A percentile compares a stretch with the other conserved stretches of the same genome.
These are phyloP conservation scores for Cordyceps militaris DNA, from an alignment of 2,329 filamentous ascomycete species.

Conservation along the genomic window DNA sequence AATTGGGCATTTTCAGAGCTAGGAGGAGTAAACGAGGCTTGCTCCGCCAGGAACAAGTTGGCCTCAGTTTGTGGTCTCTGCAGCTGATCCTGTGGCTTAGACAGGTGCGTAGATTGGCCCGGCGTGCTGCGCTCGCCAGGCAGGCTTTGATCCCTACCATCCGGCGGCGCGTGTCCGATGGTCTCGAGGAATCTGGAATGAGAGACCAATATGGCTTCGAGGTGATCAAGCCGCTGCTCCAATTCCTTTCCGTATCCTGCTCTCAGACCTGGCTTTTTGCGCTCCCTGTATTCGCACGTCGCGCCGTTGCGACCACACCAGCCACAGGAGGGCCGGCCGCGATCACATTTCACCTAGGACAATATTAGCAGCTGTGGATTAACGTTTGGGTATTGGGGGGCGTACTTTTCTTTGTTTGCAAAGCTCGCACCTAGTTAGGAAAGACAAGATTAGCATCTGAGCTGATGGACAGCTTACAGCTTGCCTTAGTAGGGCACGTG, in stretches of 20 bases:
- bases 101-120: slow-evolving; percentile 38
- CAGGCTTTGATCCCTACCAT: slow-evolving; percentile 33
- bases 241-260: slow-evolving; percentile 67
- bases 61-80: slow-evolving; percentile 51
- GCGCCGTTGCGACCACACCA: slow-evolving; percentile 61
- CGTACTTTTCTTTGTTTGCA: slow-evolving; percentile 74
- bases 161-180: slow-evolving; percentile 36
- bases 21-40: slow-evolving; percentile 40
- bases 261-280: slow-evolving; percentile 58
- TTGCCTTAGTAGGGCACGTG: too few species aligned
- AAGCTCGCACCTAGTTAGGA: slow-evolving; percentile 56
- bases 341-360: slow-evolving; percentile 64
- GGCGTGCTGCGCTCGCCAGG: slow-evolving; percentile 52
- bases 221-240: slow-evolving; percentile 62
- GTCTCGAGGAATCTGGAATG: slow-evolving; percentile 62
- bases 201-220: slow-evolving; percentile 58
- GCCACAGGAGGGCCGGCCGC: slow-evolving; percentile 64
- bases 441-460: slow-evolving; percentile 29
- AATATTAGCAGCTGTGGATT: slow-evolving; percentile 14
- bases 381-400: not conserved
- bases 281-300: slow-evolving; percentile 60
- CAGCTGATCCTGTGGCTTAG: slow-evolving; percentile 43
- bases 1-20: slow-evolving; percentile 44
- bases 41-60: slow-evolving; percentile 54
- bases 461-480: slow-evolving; percentile 14